Base-by-base conservation (phyloP, 306 rosid species). In the Canavalia gladiata region DNA sequence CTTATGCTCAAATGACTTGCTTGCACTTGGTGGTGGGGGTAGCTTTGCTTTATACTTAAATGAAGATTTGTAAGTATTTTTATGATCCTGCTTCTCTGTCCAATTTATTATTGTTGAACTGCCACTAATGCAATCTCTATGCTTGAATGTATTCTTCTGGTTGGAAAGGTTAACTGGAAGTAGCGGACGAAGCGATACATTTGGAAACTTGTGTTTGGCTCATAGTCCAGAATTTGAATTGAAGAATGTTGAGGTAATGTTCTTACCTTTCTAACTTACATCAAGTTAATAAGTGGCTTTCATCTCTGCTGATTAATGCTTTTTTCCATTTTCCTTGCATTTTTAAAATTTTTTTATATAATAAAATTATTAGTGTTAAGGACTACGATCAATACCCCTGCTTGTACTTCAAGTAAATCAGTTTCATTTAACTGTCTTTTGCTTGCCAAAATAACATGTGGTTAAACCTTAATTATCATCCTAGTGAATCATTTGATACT, bases 11-110 rank as follows among this genome's bases (percentile, higher is more conserved):
- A 82, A 84, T 79, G 92, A 91, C 69, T 60, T 88, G 43, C 88
- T 93, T 55, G 96, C 89, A 56, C 79, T 93, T 74, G 97, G 97
- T 25, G 96, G 92, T 7, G 96, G 97, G 72, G 96, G 94, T 57
- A 88, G 85, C 76, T 91, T 83, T 65, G 97, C 97, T 68, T 72
- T 93, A 60, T 68, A 89, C 84, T 84, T 93, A 81, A 96, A 93
- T 84, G 97, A 80, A 64, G 96, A 93, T 72, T 78, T 93, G 97
- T 93, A 83, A 89, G 96, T 80, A 64, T 75, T 76, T 68, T 9
- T 45, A 5, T 4, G 34, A 11, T 77, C 81, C 68, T 59, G 6
- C 71, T 6, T 66, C 31, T 60, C 46, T 7, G 3, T 55, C 5
- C 51, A 30, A 11, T 34, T 50, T 52, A 37, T 47, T 45, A 47